These are phyloP conservation scores for Lepidium didymum DNA, from an alignment of 345 rosid species.

Conservation along the genomic window DNA sequence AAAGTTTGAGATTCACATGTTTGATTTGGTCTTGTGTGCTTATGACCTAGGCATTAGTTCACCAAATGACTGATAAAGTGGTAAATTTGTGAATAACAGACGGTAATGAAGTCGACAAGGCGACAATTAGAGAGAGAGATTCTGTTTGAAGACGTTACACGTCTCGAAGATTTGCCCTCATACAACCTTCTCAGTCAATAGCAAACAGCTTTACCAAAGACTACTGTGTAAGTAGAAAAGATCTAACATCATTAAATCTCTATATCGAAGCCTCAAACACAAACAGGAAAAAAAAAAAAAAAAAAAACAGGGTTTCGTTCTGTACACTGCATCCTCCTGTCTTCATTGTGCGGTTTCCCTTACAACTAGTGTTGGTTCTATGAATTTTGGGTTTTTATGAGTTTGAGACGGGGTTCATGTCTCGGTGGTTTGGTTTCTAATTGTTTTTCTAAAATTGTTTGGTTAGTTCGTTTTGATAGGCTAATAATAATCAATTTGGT, in stretches of 20 bases:
- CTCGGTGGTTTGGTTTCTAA: slow-evolving; percentile 3
- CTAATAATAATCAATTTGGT: slow-evolving; percentile 5
- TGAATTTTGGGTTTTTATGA: not conserved
- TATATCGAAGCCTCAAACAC: not conserved
- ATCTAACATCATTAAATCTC: slow-evolving; percentile 14
- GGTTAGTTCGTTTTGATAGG: not conserved
- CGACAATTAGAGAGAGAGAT: slow-evolving; percentile 93
- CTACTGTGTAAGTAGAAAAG: slow-evolving; percentile 26
- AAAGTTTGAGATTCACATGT: not conserved
- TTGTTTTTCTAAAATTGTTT: not conserved
- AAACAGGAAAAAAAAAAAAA: not conserved
- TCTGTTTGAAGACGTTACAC: slow-evolving; percentile 53
- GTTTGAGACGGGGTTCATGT: not conserved
- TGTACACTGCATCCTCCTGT: not conserved
- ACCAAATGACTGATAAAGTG: not conserved
- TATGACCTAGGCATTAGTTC: not conserved
- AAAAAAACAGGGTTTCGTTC: not conserved
- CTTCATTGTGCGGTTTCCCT: not conserved
- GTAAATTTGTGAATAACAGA: slow-evolving; percentile 33
- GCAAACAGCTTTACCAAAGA: slow-evolving; percentile 8
- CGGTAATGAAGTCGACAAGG: slow-evolving; percentile 79
- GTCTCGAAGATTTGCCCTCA: slow-evolving; percentile 83
- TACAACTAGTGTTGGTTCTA: not conserved
- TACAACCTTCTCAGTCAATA: slow-evolving; percentile 53
- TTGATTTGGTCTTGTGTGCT: not conserved